A percentile compares a stretch with the other conserved stretches of the same genome.
These are phyloP conservation scores for Mycosarcoma mackinlayi DNA, from an alignment of 1,284 basidiomycete genomes.

Conservation along the genomic window DNA sequence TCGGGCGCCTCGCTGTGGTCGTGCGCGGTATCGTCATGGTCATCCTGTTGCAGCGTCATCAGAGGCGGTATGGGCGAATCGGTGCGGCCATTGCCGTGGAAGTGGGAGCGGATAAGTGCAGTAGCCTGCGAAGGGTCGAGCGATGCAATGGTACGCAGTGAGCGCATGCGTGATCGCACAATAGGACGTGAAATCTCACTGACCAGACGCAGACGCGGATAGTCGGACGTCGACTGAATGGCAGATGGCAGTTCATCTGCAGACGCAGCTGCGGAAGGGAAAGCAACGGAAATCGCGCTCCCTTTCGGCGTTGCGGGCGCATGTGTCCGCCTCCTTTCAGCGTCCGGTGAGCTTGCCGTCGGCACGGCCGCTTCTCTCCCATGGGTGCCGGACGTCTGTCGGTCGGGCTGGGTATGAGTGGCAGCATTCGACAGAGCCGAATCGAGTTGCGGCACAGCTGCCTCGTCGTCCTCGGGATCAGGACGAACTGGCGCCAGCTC, in stretches of 20 bases:
- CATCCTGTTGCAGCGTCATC: slow-evolving; percentile 4
- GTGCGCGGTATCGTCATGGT: slow-evolving; percentile 15
- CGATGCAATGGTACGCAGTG: slow-evolving; percentile 44
- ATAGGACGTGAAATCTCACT: slow-evolving; percentile 38
- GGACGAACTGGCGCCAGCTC: slow-evolving; percentile 30
- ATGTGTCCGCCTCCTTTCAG: neutral
- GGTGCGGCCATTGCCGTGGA: slow-evolving; percentile 26
- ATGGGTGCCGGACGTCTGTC: slow-evolving; percentile 1
- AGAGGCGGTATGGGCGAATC: slow-evolving; percentile 24
- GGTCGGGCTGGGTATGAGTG: neutral
- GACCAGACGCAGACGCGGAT: slow-evolving; percentile 46
- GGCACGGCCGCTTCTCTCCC: slow-evolving; percentile 2
- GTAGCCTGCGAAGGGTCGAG: slow-evolving; percentile 42
- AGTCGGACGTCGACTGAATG: slow-evolving; percentile 46
- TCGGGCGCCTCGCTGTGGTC: slow-evolving; percentile 28
- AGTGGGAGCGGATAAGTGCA: slow-evolving; percentile 36
- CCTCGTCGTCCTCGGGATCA: slow-evolving; percentile 39
- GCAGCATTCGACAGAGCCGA: slow-evolving; percentile 8
- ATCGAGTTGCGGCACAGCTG: slow-evolving; percentile 13
- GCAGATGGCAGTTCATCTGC: slow-evolving; percentile 23
- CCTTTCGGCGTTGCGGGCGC: slow-evolving; percentile 10
- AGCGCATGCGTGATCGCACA: slow-evolving; percentile 38
- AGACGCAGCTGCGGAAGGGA: slow-evolving; percentile 22
- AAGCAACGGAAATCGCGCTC: slow-evolving; percentile 12
- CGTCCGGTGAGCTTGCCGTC: slow-evolving; percentile 4